Evolutionary conservation across 2,329 filamentous ascomycete species (phyloP).

Genomic region (Neospermospora avenae): DNA sequence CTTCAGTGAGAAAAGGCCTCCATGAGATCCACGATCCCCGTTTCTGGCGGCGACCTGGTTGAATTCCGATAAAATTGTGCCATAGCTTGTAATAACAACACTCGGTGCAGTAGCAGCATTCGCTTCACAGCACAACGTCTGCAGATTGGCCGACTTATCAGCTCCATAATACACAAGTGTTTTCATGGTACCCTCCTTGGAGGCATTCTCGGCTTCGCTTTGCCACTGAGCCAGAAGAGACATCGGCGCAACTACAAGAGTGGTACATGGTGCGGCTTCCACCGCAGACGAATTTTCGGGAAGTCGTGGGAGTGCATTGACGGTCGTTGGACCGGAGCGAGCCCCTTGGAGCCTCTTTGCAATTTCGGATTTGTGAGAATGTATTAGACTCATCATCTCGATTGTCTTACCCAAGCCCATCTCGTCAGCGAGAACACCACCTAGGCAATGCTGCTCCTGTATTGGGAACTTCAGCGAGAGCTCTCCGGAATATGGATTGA

Average conservation of each 20-base stretch:
- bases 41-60: slow-evolving; percentile 66
- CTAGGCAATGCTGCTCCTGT: slow-evolving; percentile 92
- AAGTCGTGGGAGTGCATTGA: slow-evolving; percentile 61
- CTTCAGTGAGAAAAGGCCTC: slow-evolving; percentile 83
- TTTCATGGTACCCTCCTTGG: slow-evolving; percentile 76
- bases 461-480: slow-evolving; percentile 86
- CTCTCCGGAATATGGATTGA: slow-evolving; percentile 96
- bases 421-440: slow-evolving; percentile 90
- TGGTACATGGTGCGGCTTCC: slow-evolving; percentile 77
- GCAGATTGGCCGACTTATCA: slow-evolving; percentile 78
- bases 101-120: slow-evolving; percentile 78
- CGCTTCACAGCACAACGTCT: slow-evolving; percentile 70
- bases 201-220: slow-evolving; percentile 89
- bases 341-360: slow-evolving; percentile 39
- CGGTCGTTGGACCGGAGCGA: slow-evolving; percentile 35
- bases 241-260: slow-evolving; percentile 94
- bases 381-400: slow-evolving; percentile 92
- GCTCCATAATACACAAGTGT: slow-evolving; percentile 87
- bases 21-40: slow-evolving; percentile 61
- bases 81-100: slow-evolving; percentile 92
- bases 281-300: slow-evolving; percentile 54
- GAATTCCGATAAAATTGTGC: slow-evolving; percentile 86
- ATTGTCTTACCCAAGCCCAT: slow-evolving; percentile 99
- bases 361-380: slow-evolving; percentile 69
- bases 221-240: slow-evolving; percentile 97